Base-by-base conservation (phyloP, 1,284 basidiomycete species). In the Tilletia caries region DNA sequence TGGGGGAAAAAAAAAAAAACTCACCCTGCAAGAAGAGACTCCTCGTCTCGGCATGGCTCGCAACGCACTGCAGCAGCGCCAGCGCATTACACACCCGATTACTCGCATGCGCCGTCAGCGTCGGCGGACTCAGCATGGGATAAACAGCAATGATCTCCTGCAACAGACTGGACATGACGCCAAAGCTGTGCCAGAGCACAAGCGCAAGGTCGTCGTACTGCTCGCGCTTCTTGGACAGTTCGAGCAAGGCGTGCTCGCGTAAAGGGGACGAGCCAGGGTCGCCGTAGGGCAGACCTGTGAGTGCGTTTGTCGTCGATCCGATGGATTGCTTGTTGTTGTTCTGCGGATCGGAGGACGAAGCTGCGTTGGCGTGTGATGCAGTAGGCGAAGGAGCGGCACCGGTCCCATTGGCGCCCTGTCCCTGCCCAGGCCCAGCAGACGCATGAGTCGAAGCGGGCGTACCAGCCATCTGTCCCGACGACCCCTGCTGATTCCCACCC, bases 121-220 rank as follows among this genome's bases (percentile, higher is more conserved):
- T 93, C 1, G 96, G 95, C 0, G 96, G 96, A 18, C 92, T 93
- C 64, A 99, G 88, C 66, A 96, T 88, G 1, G 95, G 95, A 85
- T 99, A 99, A 67, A 99, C 96, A 23, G 95, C 94, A 68, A 98
- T 93, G 79, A 99, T 98, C 85, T 98, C 96, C 83, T 98, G 93
- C 41, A 99, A 86, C 60, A 99, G 88, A 2, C 93, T 92, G n/a
- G 95, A 93, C 95, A 99, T 98, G 81, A 98, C 92, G 68, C 95
- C 96, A 81, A 98, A 99, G 13, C 95, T 96, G 81, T 98, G 95
- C 96, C 96, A 99, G 4, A 99, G 87, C 15, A 99, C 93, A 37
- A 98, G 88, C 0, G 96, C 96, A 32, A 99, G 89, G 84, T 98
- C 95, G 82, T 99, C 96, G 84, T 96, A 98, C 85, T 98, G 94